Conservation (phyloP, 2,329 filamentous ascomycete species). For the Nemania sp. region DNA sequence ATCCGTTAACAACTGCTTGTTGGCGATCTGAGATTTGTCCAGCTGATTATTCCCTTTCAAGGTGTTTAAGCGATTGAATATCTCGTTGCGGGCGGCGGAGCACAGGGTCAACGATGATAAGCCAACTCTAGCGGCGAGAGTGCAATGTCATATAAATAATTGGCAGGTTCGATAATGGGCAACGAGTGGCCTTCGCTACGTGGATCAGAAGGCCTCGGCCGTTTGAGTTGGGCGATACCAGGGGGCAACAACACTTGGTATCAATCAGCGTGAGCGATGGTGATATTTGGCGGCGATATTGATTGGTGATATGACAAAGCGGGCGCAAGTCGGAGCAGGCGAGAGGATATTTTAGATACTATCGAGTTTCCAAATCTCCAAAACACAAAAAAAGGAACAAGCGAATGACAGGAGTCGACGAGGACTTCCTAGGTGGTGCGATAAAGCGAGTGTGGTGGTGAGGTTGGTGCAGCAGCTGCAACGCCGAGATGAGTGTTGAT, state of each 20-base stretch:
- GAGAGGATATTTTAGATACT: slow-evolving; percentile 37
- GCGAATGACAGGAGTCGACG: slow-evolving; percentile 77
- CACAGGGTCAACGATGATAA: slow-evolving; percentile 35
- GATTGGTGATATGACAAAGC: slow-evolving; percentile 29
- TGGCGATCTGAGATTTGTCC: slow-evolving; percentile 22
- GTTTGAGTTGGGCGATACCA: slow-evolving; percentile 8
- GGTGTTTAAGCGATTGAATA: slow-evolving; percentile 45
- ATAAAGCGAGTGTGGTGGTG: slow-evolving; percentile 57
- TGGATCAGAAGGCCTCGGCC: slow-evolving; percentile 10
- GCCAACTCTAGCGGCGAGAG: slow-evolving; percentile 29
- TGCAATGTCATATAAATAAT: slow-evolving; percentile 31
- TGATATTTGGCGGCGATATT: slow-evolving; percentile 4
- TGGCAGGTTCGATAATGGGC: slow-evolving; percentile 26
- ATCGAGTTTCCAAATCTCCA: slow-evolving; percentile 45
- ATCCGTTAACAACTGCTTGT: slow-evolving; percentile 15
- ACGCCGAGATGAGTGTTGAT: slow-evolving; percentile 44
- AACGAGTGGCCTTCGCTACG: slow-evolving; percentile 19
- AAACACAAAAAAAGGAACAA: slow-evolving; percentile 60
- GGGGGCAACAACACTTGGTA: slow-evolving; percentile 7
- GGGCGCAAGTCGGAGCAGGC: slow-evolving; percentile 23
- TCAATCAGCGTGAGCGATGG: slow-evolving; percentile 19
- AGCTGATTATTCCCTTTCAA: slow-evolving; percentile 39
- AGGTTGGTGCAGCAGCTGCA: slow-evolving; percentile 45
- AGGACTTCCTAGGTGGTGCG: slow-evolving; percentile 67
- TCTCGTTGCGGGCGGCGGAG: slow-evolving; percentile 37